Conservation (phyloP, 2,329 filamentous ascomycete genomes). For the Pseudogymnoascus sp. region DNA sequence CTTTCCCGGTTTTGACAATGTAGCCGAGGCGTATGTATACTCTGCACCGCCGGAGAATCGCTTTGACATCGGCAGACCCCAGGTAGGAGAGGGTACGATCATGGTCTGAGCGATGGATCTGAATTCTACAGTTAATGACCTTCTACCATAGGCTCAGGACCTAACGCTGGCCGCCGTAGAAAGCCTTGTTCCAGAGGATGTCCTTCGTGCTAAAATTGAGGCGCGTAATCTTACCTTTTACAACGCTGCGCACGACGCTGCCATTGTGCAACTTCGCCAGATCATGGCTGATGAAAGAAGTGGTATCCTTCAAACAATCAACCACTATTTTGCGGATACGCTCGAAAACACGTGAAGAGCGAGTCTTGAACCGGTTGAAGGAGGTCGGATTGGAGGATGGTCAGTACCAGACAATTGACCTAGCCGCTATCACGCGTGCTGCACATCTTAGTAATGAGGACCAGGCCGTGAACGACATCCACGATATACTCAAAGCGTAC, state of each 20-base stretch:
- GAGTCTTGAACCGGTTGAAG: neutral
- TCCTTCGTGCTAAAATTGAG: neutral
- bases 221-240: neutral
- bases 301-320: slow-evolving; percentile 6
- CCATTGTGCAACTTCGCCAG: neutral
- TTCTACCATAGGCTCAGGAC: too few relatives aligned
- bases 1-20: too few relatives aligned
- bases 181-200: neutral
- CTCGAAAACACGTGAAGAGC: neutral
- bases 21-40: too few relatives aligned
- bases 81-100: too few relatives aligned
- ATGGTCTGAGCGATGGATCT: too few relatives aligned
- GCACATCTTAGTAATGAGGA: neutral
- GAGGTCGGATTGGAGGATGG: neutral
- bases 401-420: neutral
- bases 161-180: too few relatives aligned
- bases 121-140: too few relatives aligned
- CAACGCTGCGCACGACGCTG: neutral
- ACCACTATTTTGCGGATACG: slow-evolving; percentile 9
- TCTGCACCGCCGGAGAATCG: too few relatives aligned
- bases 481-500: slow-evolving; percentile 16
- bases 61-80: too few relatives aligned
- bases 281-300: neutral
- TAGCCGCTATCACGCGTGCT: neutral
- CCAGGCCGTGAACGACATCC: slow-evolving; percentile 10